Conservation (phyloP, 2,329 filamentous ascomycete genomes). For the Cladosporium oxysporum region DNA sequence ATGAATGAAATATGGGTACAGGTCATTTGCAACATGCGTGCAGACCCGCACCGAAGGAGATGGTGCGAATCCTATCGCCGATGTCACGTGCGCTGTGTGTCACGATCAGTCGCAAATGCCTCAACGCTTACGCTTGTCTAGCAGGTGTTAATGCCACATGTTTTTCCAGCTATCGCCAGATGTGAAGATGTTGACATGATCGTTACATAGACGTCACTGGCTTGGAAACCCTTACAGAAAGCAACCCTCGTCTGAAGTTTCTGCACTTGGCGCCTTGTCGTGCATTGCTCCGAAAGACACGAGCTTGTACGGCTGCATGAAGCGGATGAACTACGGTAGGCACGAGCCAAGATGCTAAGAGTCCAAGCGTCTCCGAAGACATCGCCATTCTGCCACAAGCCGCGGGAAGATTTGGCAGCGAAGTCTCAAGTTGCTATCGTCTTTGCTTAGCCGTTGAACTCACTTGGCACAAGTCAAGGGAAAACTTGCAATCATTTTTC, state of each 20-base stretch:
- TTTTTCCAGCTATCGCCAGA: not conserved
- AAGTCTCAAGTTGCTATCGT: slow-evolving; percentile 6
- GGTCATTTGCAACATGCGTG: slow-evolving; percentile 8
- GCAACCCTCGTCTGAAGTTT: slow-evolving; percentile 7
- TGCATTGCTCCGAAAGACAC: not conserved
- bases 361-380: slow-evolving; percentile 1
- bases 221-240: not conserved
- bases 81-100: slow-evolving; percentile 4
- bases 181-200: not conserved
- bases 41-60: slow-evolving; percentile 11
- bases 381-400: slow-evolving; percentile 9
- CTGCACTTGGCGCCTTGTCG: slow-evolving; percentile 17
- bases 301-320: slow-evolving; percentile 11
- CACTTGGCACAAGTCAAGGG: not conserved
- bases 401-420: slow-evolving; percentile 3
- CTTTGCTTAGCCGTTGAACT: slow-evolving; percentile 10
- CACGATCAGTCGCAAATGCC: slow-evolving; percentile 1
- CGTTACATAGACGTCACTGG: slow-evolving; percentile 11
- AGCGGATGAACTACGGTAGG: slow-evolving; percentile 17
- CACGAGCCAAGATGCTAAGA: slow-evolving; percentile 15
- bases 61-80: slow-evolving; percentile 20
- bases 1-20: slow-evolving; percentile 13
- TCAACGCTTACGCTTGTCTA: not conserved
- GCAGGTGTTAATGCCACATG: not conserved
- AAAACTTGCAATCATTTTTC: slow-evolving; percentile 7